phyloP scores from a whole-genome alignment of 2,329 filamentous ascomycete species.

The Whalleya microplaca region DNA sequence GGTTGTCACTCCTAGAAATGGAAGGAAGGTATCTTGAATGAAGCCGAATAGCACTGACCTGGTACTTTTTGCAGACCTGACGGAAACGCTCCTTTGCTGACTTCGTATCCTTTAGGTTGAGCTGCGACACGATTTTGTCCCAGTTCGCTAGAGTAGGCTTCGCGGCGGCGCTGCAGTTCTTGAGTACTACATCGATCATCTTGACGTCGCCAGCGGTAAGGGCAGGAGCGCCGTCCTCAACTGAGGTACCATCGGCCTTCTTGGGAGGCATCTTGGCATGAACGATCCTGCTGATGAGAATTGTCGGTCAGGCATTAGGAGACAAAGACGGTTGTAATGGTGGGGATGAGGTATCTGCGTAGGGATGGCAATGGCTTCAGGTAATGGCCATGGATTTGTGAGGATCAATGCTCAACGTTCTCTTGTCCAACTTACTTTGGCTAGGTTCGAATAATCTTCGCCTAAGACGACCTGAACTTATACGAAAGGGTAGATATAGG shows the following conservation, averaged over 20 bases:
- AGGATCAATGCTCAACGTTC: neutral
- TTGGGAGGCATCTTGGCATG: conserved; percentile 9
- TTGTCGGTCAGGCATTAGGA: neutral
- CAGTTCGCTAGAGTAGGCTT: conserved; percentile 5
- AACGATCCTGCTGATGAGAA: neutral
- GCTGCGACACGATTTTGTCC: neutral
- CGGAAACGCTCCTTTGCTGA: conserved; percentile 5
- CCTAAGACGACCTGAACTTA: neutral
- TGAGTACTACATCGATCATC: conserved; percentile 10
- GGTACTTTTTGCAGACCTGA: conserved; percentile 13
- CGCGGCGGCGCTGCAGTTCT: neutral
- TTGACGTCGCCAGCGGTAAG: neutral
- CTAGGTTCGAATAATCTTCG: neutral
- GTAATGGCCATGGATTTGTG: neutral
- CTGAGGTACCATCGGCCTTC: neutral
- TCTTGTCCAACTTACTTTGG: neutral
- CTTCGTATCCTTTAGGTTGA: conserved; percentile 1
- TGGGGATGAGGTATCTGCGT: neutral
- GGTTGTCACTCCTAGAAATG: too few species aligned
- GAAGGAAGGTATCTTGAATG: too few species aligned
- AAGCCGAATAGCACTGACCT: neutral
- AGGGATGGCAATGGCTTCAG: neutral
- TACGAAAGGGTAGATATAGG: neutral
- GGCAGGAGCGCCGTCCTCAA: neutral
- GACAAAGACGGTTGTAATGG: neutral